phyloP scores from a whole-genome alignment of 352 stramenopile species.

The Hyaloperonospora brassicae region DNA sequence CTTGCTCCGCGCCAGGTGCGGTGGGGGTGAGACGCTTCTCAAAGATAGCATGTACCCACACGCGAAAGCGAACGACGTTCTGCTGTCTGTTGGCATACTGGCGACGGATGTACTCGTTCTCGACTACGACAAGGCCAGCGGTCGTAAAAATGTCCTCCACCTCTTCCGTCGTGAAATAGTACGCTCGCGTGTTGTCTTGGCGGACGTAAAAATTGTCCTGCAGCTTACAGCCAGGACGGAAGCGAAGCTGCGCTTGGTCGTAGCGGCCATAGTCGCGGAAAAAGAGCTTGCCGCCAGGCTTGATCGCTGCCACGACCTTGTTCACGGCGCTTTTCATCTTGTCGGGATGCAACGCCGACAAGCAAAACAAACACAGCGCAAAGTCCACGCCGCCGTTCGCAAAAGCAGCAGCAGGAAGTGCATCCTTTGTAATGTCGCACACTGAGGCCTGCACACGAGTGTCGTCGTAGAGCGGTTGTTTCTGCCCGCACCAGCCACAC shows the following conservation, averaged over 20 bases:
- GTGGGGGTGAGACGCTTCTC: slow-evolving; percentile 36
- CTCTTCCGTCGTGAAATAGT: slow-evolving; percentile 90
- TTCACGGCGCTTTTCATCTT: slow-evolving; percentile 81
- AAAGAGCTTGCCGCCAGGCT: slow-evolving; percentile 79
- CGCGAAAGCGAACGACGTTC: slow-evolving; percentile 77
- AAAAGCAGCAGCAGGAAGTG: slow-evolving; percentile 46
- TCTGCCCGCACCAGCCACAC: slow-evolving; percentile 22
- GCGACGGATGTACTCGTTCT: slow-evolving; percentile 83
- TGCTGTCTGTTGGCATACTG: slow-evolving; percentile 85
- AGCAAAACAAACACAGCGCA: slow-evolving; percentile 77
- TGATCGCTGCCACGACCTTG: slow-evolving; percentile 79
- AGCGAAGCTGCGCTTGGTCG: slow-evolving; percentile 93
- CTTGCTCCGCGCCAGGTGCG: too few species aligned
- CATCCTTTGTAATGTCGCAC: slow-evolving; percentile 81
- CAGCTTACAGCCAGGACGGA: slow-evolving; percentile 80
- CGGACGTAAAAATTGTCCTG: slow-evolving; percentile 94
- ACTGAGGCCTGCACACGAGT: slow-evolving; percentile 60
- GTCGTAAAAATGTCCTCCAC: slow-evolving; percentile 50
- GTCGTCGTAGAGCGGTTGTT: slow-evolving; percentile 76
- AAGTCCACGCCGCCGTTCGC: slow-evolving; percentile 68
- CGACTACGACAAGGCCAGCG: slow-evolving; percentile 51
- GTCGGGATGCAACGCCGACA: slow-evolving; percentile 88
- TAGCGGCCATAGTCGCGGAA: slow-evolving; percentile 94
- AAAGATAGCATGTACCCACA: slow-evolving; percentile 85
- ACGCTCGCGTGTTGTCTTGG: slow-evolving; percentile 92